These are phyloP conservation scores for Malassezia nana DNA, from an alignment of 1,284 basidiomycete species.

Conservation along the genomic window DNA sequence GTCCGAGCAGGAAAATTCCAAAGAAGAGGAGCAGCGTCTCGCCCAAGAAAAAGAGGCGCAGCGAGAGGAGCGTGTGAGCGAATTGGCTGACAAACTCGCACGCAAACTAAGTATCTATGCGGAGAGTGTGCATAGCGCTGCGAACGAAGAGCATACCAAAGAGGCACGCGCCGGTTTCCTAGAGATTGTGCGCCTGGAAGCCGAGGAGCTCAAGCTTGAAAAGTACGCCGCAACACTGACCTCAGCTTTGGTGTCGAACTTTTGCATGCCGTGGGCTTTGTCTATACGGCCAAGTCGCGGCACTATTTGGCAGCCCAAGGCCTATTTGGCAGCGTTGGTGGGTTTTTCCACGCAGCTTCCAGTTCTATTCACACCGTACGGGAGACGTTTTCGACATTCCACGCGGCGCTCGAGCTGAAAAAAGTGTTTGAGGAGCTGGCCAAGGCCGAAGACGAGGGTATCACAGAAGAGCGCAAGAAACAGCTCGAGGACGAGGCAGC, in stretches of 20 bases:
- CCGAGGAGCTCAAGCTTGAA: slow-evolving; percentile 58
- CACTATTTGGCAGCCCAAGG: slow-evolving; percentile 41
- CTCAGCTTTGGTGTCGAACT: slow-evolving; percentile 80
- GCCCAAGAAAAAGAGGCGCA: slow-evolving; percentile 72
- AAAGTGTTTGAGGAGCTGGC: slow-evolving; percentile 81
- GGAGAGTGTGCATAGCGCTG: slow-evolving; percentile 66
- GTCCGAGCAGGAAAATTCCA: slow-evolving; percentile 70
- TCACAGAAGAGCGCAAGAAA: slow-evolving; percentile 73
- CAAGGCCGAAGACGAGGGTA: slow-evolving; percentile 65
- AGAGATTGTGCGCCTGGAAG: slow-evolving; percentile 43
- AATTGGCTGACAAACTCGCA: slow-evolving; percentile 71
- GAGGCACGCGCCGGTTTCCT: slow-evolving; percentile 37
- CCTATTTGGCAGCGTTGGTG: slow-evolving; percentile 29
- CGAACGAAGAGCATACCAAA: slow-evolving; percentile 60
- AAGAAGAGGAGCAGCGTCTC: slow-evolving; percentile 59
- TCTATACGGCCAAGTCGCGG: slow-evolving; percentile 57
- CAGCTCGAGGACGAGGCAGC: slow-evolving; percentile 91
- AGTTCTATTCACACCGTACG: slow-evolving; percentile 38
- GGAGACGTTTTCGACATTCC: slow-evolving; percentile 42
- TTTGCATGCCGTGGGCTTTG: slow-evolving; percentile 78
- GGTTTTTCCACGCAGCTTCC: slow-evolving; percentile 34
- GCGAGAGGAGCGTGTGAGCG: slow-evolving; percentile 66
- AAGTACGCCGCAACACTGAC: slow-evolving; percentile 11
- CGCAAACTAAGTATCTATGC: slow-evolving; percentile 85
- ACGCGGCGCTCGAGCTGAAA: slow-evolving; percentile 57